Conservation (phyloP, 805 yeast species). For the Tetrapisispora arboricola region DNA sequence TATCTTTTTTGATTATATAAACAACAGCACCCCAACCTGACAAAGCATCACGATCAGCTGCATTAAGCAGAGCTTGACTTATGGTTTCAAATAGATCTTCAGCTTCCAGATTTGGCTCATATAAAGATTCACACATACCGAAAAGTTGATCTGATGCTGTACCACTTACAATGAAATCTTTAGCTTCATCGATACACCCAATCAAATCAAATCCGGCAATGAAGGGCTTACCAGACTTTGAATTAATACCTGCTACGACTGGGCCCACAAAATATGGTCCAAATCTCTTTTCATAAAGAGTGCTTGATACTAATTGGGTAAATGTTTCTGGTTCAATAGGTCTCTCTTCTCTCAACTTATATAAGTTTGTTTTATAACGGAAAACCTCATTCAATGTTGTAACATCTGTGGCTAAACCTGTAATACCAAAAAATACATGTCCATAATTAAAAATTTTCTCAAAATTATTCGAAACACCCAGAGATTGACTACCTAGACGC, state of each 20-base stretch:
- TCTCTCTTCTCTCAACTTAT: constrained; percentile 85
- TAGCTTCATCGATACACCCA: constrained; percentile 92
- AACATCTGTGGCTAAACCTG: constrained; percentile 94
- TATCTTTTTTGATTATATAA: constrained; percentile 83
- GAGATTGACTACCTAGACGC: constrained; percentile 85
- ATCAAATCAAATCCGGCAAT: constrained; percentile 92
- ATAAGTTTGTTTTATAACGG: constrained; percentile 76
- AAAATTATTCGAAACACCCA: constrained; percentile 86
- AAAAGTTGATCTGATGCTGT: constrained; percentile 94
- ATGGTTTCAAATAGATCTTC: constrained; percentile 94
- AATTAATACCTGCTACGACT: constrained; percentile 86
- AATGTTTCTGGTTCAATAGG: constrained; percentile 86
- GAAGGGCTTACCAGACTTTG: constrained; percentile 74
- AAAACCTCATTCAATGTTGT: constrained; percentile 73
- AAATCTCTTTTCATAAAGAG: constrained; percentile 81
- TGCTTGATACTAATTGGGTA: constrained; percentile 83
- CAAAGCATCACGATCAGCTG: constrained; percentile 93
- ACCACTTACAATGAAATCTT: constrained; percentile 91
- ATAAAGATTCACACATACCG: constrained; percentile 97
- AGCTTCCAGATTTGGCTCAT: constrained; percentile 88
- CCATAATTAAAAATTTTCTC: constrained; percentile 86
- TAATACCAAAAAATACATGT: constrained; percentile 78
- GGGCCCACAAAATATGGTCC: constrained; percentile 98
- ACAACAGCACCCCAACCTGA: constrained; percentile 99
- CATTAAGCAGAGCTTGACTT: constrained; percentile 85